Evolutionary conservation across 768 basidiomycete species (phyloP), one percentile per base, ranked within the genome.

Genomic region (Amanita muscaria): DNA sequence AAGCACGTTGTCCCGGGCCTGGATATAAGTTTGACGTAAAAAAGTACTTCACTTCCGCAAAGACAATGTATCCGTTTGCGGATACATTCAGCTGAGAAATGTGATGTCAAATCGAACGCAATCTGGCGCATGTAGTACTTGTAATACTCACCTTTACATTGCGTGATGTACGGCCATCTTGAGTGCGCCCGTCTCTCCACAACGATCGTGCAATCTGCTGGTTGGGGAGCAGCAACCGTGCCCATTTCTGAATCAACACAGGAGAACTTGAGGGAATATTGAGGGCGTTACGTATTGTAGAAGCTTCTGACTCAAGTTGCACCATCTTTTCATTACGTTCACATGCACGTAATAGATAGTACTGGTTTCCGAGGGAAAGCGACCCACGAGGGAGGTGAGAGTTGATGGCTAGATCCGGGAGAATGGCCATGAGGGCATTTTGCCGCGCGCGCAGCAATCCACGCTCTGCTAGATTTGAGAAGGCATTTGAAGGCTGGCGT

Each of bases 381-480:
- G 51, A 23, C 15, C 34, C 39, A 2, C 18, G 42, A 0, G 45
- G 40, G 7, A 34, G 8, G 18, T 9, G 30, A 11, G 1, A 3
- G 2, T 5, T 3, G 16, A 5, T 3, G 15, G n/a, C 27, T 22
- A 30, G 16, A 10, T 44, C 45, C 0, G 61, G 57, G n/a, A 54
- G 42, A n/a, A 53, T 19, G 3, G 42, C 36, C 15, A 22, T 22
- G 32, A 56, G 46, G 0, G 51, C 48, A 46, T 53, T 56, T 2
- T 46, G 38, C 35, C 57, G 56, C 6, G 37, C 48, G 3, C 48
- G 46, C 0, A 50, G 40, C 3, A 63, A 12, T 2, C 49, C 63
- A 24, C 50, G 45, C 35, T 60, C 43, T 12, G 60, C 22, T 4
- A 65, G 50, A 35, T 64, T 64, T 1, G 50, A 48, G 30, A 46